Evolutionary conservation across 106 monocot species (phyloP), one percentile per base, ranked within the genome.

Genomic region (Dendrobium nobile): DNA sequence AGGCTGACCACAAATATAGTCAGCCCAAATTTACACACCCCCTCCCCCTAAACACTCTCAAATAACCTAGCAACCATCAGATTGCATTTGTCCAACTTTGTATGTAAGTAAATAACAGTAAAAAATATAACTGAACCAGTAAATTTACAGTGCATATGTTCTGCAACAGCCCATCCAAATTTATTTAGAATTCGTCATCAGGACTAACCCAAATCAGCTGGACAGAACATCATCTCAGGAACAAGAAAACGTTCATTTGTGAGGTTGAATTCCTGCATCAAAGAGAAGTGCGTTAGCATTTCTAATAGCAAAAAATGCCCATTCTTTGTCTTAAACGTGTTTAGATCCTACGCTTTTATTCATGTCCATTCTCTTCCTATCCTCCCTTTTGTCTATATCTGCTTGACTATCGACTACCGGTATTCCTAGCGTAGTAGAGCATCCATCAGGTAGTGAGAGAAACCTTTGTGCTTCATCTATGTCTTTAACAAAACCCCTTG

Each of bases 181-280:
- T 42, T 74, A 44, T 74, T 6, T 41, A 44, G 5, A 74, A 74
- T 43, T 74, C n/a, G 7, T 44, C 20, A 44, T 74, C 8, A 44
- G 74, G 44, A 87, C 87, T 58, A 48, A 97, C 96, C 96, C 56
- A 97, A 83, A 89, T 94, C 90, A 84, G 85, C 47, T 42, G 96
- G 96, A 82, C 85, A 90, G 79, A 97, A 97, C 33, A 97, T 76
- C 87, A 92, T 90, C 86, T 97, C 96, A 47, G 96, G 96, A 1
- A 97, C 96, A 79, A 97, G 96, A 77, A 97, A 97, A 0, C 96
- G 94, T 77, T 97, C 96, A 82, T 97, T 97, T 51, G 86, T 94
- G 80, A 97, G 68, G 24, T 56, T 79, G 83, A 97, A 88, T 47
- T 97, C 96, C 96, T 97, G 89, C 83, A 88, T 6, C 37, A 47